Percentiles rank a stretch among this genome's conserved stretches.
Evolutionary conservation across 2,329 filamentous ascomycete species (phyloP).

Genomic region (Helminthosporium solani): DNA sequence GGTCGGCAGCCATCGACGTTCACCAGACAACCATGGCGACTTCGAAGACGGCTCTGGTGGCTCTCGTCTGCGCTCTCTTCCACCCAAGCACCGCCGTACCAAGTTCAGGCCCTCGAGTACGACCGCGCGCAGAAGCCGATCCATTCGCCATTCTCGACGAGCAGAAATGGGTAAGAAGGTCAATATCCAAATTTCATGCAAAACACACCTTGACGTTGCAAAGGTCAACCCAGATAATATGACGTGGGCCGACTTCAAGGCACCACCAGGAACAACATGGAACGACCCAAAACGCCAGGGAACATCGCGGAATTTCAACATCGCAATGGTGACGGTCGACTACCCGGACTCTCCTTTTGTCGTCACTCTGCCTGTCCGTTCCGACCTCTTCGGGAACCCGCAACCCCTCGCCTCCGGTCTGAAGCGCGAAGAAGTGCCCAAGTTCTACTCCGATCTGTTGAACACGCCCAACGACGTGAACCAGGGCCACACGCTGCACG

Average conservation of each 20-base stretch:
- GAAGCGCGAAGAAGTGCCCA: constrained; percentile 50
- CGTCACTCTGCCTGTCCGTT: constrained; percentile 48
- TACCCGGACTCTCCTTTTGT: constrained; percentile 54
- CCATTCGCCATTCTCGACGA: constrained; percentile 54
- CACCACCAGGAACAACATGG: constrained; percentile 53
- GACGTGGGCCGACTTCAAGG: constrained; percentile 54
- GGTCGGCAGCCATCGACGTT: too few relatives aligned
- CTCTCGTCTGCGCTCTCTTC: constrained; percentile 19
- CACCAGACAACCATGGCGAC: too few relatives aligned
- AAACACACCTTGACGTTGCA: too few relatives aligned
- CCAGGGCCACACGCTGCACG: constrained; percentile 55
- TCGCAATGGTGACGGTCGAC: constrained; percentile 56
- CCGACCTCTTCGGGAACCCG: constrained; percentile 55
- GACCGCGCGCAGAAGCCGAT: constrained; percentile 24
- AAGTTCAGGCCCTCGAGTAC: constrained; percentile 9
- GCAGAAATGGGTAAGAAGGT: constrained; percentile 56
- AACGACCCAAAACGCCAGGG: constrained; percentile 48
- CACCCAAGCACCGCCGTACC: constrained; percentile 17
- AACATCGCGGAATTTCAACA: constrained; percentile 56
- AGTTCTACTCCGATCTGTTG: constrained; percentile 54
- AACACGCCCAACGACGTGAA: constrained; percentile 55
- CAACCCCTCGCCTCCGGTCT: constrained; percentile 47
- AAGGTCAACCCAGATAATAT: constrained; percentile 57
- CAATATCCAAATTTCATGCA: too few relatives aligned
- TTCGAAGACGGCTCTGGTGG: constrained; percentile 7